Evolutionary conservation across 2,329 filamentous ascomycete species (phyloP).

Genomic region (Colletotrichum nymphaeae): DNA sequence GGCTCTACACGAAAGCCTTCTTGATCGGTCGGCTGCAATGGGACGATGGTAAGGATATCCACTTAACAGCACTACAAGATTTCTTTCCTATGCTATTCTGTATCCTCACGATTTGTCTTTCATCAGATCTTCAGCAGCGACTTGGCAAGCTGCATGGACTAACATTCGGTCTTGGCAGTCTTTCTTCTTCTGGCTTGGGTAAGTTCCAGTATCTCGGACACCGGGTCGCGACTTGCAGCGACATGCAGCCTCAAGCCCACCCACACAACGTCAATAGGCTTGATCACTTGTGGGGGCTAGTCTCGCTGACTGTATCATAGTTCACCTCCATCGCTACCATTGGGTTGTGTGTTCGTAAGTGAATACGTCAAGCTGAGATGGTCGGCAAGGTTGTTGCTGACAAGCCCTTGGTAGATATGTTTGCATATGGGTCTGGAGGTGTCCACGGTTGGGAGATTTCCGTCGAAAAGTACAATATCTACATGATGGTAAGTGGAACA

Average conservation of each 20-base stretch:
- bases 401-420: conserved; percentile 40
- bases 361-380: background rate
- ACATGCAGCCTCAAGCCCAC: background rate
- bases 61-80: background rate
- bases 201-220: background rate
- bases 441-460: conserved; percentile 47
- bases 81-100: background rate
- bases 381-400: background rate
- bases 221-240: background rate
- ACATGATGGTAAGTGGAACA: conserved; percentile 38
- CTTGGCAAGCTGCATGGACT: background rate
- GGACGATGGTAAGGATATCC: conserved; percentile 34
- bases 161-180: background rate
- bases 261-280: background rate
- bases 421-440: conserved; percentile 41
- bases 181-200: conserved; percentile 15
- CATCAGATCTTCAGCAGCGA: background rate
- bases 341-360: conserved; percentile 18
- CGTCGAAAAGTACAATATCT: conserved; percentile 40
- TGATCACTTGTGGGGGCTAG: background rate
- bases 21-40: conserved; percentile 33
- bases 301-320: background rate
- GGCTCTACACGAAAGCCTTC: conserved; percentile 40
- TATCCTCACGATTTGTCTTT: background rate
- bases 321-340: conserved; percentile 23